Percentiles rank a stretch among this genome's conserved stretches.
Conservation (phyloP, 2,329 filamentous ascomycete species). For the Hypoxylon sp. region DNA sequence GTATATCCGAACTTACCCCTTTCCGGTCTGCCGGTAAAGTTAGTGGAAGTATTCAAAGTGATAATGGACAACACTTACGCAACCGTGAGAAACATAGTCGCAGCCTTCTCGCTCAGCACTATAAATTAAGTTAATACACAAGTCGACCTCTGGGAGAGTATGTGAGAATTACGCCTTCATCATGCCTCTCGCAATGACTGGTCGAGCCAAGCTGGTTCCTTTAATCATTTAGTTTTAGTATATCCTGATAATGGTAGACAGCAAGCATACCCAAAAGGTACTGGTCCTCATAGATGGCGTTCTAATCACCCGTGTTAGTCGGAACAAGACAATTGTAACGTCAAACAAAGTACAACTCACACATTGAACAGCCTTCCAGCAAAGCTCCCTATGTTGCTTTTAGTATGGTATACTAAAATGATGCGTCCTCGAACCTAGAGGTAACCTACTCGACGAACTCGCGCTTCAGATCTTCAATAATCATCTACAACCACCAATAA, state of each 20-base stretch:
- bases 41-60: background rate
- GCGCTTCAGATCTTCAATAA: slow-evolving; percentile 4
- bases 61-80: background rate
- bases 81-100: slow-evolving; percentile 55
- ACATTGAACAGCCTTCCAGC: slow-evolving; percentile 4
- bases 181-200: slow-evolving; percentile 70
- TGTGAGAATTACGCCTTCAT: slow-evolving; percentile 12
- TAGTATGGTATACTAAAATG: background rate
- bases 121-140: background rate
- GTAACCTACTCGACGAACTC: background rate
- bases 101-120: slow-evolving; percentile 58
- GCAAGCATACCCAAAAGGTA: background rate
- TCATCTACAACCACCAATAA: background rate
- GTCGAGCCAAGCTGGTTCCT: slow-evolving; percentile 75
- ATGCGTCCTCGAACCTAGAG: background rate
- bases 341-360: background rate
- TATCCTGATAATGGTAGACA: slow-evolving; percentile 58
- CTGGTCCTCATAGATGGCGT: slow-evolving; percentile 71
- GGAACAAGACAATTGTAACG: background rate
- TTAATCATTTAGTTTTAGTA: slow-evolving; percentile 51
- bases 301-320: background rate
- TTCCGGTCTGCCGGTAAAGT: slow-evolving; percentile 31
- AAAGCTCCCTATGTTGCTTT: background rate
- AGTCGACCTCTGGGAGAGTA: background rate
- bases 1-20: background rate